Percentiles rank a stretch among this genome's conserved stretches.
phyloP scores from a whole-genome alignment of 371 early-diverging fungal species.

The Mortierella sp. region DNA sequence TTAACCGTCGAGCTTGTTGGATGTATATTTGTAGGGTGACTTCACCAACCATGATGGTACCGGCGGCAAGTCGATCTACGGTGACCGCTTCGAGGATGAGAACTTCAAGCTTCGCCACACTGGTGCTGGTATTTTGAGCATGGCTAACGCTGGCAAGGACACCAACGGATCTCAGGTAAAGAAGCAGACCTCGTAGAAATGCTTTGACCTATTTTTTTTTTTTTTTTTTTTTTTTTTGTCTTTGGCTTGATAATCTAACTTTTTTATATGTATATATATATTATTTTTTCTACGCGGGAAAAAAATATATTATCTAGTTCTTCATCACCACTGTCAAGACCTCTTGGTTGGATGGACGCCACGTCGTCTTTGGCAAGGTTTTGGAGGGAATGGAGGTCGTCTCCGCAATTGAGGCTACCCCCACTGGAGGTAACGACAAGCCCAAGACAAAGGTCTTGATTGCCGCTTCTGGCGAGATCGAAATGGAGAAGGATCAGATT shows the following conservation, averaged over 20 bases:
- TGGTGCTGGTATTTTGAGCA: conserved; percentile 84
- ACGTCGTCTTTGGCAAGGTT: conserved; percentile 94
- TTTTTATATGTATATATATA: too few relatives aligned
- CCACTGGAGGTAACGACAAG: conserved; percentile 66
- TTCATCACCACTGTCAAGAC: conserved; percentile 91
- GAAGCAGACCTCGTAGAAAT: conserved; percentile 13
- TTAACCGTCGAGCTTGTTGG: not conserved
- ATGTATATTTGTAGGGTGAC: conserved; percentile 70
- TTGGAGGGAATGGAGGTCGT: conserved; percentile 85
- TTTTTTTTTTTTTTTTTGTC: not conserved
- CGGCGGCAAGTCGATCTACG: conserved; percentile 97
- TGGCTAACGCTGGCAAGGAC: conserved; percentile 95
- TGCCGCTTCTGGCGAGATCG: conserved; percentile 76
- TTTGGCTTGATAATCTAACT: not conserved
- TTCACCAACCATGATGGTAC: conserved; percentile 89
- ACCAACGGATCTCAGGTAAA: conserved; percentile 99
- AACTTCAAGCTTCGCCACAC: conserved; percentile 92
- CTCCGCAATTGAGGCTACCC: conserved; percentile 65
- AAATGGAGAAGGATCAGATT: too few relatives aligned
- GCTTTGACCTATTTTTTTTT: not conserved
- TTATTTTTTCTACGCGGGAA: not conserved
- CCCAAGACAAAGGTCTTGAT: conserved; percentile 75
- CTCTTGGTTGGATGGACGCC: conserved; percentile 84
- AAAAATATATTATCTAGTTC: conserved; percentile 53
- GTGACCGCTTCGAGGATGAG: conserved; percentile 92